Base-by-base conservation (phyloP, 768 basidiomycete genomes). In the Pleurotus sapidus region DNA sequence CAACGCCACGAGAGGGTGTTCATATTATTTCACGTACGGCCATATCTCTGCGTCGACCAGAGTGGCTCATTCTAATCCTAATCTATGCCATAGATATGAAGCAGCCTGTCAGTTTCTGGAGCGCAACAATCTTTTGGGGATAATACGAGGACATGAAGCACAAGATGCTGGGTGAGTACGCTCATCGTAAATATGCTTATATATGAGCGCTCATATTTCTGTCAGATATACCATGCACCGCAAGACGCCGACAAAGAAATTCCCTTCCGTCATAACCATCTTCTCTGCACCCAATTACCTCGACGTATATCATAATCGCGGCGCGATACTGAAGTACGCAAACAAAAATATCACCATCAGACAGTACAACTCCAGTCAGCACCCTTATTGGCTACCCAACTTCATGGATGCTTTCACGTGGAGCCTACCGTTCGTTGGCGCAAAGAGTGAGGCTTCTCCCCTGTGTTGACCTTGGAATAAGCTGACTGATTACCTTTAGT, bases 371-470 rank as follows among this genome's bases (percentile, higher is more conserved):
- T 82, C 79, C 50, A 84, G 77, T 30, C 80, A 88, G n/a, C 92
- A 95, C 65, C 92, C 92, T 3, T 97, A 93, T 71, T 95, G 94
- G 93, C 70, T 98, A 27, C 95, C 95, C 0, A 97, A 97, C 74
- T 97, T 97, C 65, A 95, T 95, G 84, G 93, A 98, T 67, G 95
- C 93, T 27, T 98, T 98, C 68, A 96, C 95, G 9, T 98, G 95
- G 96, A 93, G 90, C 79, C 70, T 98, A 57, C 96, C 96, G 0
- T 98, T 98, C 68, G 95, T 98, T 4, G 95, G 95, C 53, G 87
- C 93, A 61, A 98, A 98, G 77, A 97, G 95, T 95, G 60, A 55
- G 91, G 5, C 9, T 5, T 48, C 24, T 18, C 46, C 14, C 9
- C 12, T 46, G 18, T 14, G 17, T 7, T 20, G 46, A 18, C 46